Percentiles rank a stretch among this genome's conserved stretches.
phyloP scores from a whole-genome alignment of 495 filamentous ascomycete genomes.

The Lasiosphaeris hirsuta region DNA sequence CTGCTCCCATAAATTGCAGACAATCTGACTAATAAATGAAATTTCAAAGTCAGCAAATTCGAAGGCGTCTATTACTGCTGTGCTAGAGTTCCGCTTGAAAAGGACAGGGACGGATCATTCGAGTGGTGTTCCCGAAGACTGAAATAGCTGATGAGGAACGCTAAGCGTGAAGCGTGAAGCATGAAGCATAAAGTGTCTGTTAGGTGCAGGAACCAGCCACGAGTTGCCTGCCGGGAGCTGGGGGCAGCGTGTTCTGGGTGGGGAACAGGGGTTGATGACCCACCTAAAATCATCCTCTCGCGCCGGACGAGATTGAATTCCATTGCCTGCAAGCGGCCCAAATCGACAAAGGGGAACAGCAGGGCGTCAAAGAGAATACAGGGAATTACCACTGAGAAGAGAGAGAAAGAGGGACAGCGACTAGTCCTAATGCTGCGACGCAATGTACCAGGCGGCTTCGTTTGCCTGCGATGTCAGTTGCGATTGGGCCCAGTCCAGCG shows the following conservation, averaged over 20 bases:
- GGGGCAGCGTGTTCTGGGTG: not conserved
- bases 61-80: not conserved
- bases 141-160: not conserved
- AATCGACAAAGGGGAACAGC: not conserved
- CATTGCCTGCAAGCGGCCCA: no score
- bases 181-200: no score
- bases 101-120: no score
- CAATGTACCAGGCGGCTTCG: conserved; percentile 33
- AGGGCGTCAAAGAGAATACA: not conserved
- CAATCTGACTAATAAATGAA: not conserved
- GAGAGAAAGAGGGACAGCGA: not conserved
- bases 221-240: conserved; percentile 19
- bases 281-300: conserved; percentile 24
- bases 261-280: conserved; percentile 10
- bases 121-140: no score
- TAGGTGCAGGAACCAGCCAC: not conserved
- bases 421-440: conserved; percentile 39
- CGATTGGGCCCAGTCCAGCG: conserved; percentile 24
- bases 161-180: not conserved
- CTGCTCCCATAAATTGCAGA: not conserved
- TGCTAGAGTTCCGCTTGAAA: no score
- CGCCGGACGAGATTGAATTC: not conserved
- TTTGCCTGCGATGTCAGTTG: conserved; percentile 50
- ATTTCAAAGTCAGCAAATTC: not conserved
- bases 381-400: not conserved